Base-by-base conservation (phyloP, 768 basidiomycete genomes). In the Termitomyces sp. region DNA sequence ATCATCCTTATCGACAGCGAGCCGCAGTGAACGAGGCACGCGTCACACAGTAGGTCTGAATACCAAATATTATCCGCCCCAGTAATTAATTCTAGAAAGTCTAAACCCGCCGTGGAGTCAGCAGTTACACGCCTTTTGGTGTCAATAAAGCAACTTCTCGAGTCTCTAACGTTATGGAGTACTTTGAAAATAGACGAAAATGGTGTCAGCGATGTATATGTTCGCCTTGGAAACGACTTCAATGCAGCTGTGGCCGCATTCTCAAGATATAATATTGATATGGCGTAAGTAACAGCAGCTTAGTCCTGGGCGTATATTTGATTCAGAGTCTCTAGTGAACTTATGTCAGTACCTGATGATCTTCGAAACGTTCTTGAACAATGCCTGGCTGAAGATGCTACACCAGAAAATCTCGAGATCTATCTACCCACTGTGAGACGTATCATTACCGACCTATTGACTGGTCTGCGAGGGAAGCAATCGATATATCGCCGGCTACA, bases 161-260 rank as follows among this genome's bases (percentile, higher is more conserved):
- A 97, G 69, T 81, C 90, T 1, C 80, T 97, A 55, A 93, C 91
- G 6, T 76, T 82, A 75, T 97, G 94, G 94, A 91, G 90, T 71
- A 79, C 79, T 58, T 72, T 82, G 59, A 80, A 85, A 65, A 80
- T 89, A 65, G 79, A 85, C 56, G 94, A 96, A 69, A 75, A 72
- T 43, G 80, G 91, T 64, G 94, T 99, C 69, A 97, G 95, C 79
- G 93, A 98, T 72, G 91, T 97, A 54, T 99, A 99, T 72, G 97
- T 99, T 54, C 85, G 87, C 55, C 79, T 99, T 24, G 97, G 97
- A 24, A 98, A 98, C 72, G 95, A 97, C 69, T 98, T 99, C 79
- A 98, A 98, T 68, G 83, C 85, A 16, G 95, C 95, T 10, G 92
- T 95, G 39, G 84, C 88, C 53, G 93, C 95, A 1, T 99, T 99